Percentiles rank a stretch among this genome's conserved stretches.
These are phyloP conservation scores for Periglandula ipomoeae DNA, from an alignment of 2,329 filamentous ascomycete species.

Conservation along the genomic window DNA sequence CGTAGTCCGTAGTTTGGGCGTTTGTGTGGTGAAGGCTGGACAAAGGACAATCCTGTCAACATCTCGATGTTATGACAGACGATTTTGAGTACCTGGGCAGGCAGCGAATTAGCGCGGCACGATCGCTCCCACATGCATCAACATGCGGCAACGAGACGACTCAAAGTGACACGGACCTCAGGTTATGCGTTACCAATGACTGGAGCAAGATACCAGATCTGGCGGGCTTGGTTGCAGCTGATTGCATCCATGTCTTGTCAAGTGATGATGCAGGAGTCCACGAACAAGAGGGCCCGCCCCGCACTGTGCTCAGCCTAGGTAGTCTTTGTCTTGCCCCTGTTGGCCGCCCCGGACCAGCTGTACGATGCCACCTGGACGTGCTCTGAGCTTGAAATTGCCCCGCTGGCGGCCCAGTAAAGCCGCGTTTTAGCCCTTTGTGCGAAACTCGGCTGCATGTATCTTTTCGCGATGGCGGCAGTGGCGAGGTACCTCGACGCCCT, in stretches of 20 bases:
- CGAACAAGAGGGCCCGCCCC: not conserved
- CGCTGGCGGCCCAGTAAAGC: not conserved
- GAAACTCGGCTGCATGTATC: not conserved
- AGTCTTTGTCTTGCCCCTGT: not conserved
- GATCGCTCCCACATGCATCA: not conserved
- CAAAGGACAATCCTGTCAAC: not conserved
- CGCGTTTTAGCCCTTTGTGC: not conserved
- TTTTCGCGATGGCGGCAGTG: not conserved
- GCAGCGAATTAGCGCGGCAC: not conserved
- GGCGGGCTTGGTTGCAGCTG: constrained; percentile 3
- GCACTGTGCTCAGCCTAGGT: not conserved
- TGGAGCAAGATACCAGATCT: constrained; percentile 2
- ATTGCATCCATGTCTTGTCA: not conserved
- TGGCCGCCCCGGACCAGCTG: not conserved
- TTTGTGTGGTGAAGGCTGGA: no score
- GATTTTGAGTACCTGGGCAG: not conserved
- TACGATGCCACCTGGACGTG: not conserved
- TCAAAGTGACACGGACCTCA: not conserved
- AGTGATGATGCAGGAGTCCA: constrained; percentile 3
- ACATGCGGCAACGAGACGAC: not conserved
- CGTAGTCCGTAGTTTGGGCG: not conserved
- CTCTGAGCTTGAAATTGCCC: not conserved
- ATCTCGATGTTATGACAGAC: not conserved
- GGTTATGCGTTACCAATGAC: not conserved
- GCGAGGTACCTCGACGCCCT: not conserved